Percentiles rank a stretch among this genome's conserved stretches.
Conservation (phyloP, 768 basidiomycete species). For the Boletus subcaerulescens region DNA sequence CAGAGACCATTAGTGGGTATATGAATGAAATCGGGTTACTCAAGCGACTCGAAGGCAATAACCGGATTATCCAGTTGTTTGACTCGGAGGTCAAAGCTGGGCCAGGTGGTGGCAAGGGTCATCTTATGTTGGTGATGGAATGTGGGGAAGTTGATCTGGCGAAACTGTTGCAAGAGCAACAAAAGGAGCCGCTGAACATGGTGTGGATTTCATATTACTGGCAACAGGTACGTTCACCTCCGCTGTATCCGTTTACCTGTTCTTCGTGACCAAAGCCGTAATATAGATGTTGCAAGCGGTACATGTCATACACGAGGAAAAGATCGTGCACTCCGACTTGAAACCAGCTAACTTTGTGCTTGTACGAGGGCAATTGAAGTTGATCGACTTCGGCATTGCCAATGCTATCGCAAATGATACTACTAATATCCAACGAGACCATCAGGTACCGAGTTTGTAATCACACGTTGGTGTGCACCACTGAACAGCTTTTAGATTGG, state of each 20-base stretch:
- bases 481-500: constrained; percentile 61
- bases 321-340: constrained; percentile 97
- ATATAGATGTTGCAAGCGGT: constrained; percentile 95
- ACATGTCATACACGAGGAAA: constrained; percentile 97
- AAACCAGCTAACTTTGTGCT: constrained; percentile 99
- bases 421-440: constrained; percentile 95
- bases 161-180: constrained; percentile 76
- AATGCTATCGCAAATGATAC: constrained; percentile 99
- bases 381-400: constrained; percentile 99
- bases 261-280: neutral
- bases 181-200: constrained; percentile 83
- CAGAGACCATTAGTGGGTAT: constrained; percentile 87
- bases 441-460: constrained; percentile 57
- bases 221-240: constrained; percentile 71
- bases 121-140: constrained; percentile 90
- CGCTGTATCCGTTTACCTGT: neutral
- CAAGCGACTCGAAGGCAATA: constrained; percentile 91
- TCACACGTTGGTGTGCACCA: neutral
- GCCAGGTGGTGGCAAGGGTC: constrained; percentile 67
- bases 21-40: constrained; percentile 95
- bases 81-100: constrained; percentile 79
- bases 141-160: constrained; percentile 94
- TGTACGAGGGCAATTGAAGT: constrained; percentile 90
- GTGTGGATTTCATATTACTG: constrained; percentile 95
- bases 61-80: constrained; percentile 84